Conservation (phyloP, 805 yeast species). For the Candida railenensis region DNA sequence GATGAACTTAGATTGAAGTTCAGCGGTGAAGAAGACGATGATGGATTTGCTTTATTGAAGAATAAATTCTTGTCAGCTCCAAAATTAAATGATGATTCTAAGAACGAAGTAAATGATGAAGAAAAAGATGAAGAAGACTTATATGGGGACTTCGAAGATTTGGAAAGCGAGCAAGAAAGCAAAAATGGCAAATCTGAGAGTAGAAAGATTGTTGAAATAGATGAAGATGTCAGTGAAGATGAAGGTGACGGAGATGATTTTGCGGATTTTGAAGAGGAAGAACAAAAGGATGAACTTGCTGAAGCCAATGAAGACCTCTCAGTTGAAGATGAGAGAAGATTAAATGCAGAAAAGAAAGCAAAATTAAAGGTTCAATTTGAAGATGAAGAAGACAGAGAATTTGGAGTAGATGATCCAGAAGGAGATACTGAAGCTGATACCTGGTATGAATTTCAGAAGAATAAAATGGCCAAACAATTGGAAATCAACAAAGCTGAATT, state of each 20-base stretch:
- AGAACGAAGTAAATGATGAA: conserved; percentile 22
- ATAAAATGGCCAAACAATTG: conserved; percentile 92
- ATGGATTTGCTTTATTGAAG: conserved; percentile 41
- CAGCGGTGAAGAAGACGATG: conserved; percentile 40
- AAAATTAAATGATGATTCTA: conserved; percentile 30
- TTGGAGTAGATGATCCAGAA: conserved; percentile 79
- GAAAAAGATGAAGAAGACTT: conserved; percentile 48
- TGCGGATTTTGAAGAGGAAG: conserved; percentile 55
- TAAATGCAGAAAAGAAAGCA: conserved; percentile 88
- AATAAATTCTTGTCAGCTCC: conserved; percentile 57
- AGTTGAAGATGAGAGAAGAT: conserved; percentile 71
- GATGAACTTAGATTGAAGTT: conserved; percentile 49
- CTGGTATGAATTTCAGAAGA: conserved; percentile 97
- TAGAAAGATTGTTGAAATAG: neutral
- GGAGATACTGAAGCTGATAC: conserved; percentile 77
- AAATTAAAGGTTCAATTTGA: conserved; percentile 87
- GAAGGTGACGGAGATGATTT: conserved; percentile 37
- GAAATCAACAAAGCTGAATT: conserved; percentile 87
- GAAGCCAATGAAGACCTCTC: conserved; percentile 44
- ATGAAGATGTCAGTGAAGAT: conserved; percentile 20
- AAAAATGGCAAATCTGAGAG: conserved; percentile 12
- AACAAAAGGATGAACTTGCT: conserved; percentile 43
- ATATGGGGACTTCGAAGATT: conserved; percentile 58
- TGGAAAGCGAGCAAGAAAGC: conserved; percentile 34
- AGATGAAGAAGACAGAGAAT: conserved; percentile 63